Evolutionary conservation across 2,329 filamentous ascomycete species (phyloP).

Genomic region (Microdochium nivale): DNA sequence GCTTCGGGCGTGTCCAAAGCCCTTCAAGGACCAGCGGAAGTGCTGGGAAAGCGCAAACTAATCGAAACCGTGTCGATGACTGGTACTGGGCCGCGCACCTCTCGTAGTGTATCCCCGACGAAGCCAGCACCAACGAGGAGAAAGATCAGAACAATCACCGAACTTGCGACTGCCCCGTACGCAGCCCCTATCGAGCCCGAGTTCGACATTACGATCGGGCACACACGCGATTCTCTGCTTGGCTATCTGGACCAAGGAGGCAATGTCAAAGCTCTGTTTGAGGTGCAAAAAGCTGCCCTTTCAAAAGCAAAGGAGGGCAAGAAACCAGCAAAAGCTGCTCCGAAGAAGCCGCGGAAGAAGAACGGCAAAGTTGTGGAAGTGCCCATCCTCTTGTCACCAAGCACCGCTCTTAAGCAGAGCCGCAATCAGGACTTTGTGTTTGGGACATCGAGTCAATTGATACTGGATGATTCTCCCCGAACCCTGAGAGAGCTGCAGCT

Average conservation of each 20-base stretch:
- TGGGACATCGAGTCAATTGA: constrained; percentile 78
- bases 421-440: constrained; percentile 71
- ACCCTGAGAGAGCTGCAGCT: constrained; percentile 53
- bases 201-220: constrained; percentile 12
- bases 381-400: constrained; percentile 56
- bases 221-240: constrained; percentile 28
- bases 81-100: constrained; percentile 12
- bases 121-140: constrained; percentile 53
- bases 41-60: constrained; percentile 46
- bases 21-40: constrained; percentile 10
- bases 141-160: constrained; percentile 70
- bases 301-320: constrained; percentile 19
- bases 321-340: constrained; percentile 10
- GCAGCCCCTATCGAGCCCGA: constrained; percentile 26
- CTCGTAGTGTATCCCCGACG: constrained; percentile 18
- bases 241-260: constrained; percentile 33
- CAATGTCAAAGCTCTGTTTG: constrained; percentile 22
- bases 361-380: constrained; percentile 29
- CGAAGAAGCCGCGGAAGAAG: constrained; percentile 22
- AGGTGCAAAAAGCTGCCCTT: constrained; percentile 21
- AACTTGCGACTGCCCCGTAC: constrained; percentile 66
- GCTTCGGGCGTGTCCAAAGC: constrained; percentile 1
- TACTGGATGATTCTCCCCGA: constrained; percentile 61
- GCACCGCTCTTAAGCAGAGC: constrained; percentile 56
- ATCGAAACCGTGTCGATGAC: constrained; percentile 38